These are phyloP conservation scores for Pestalotiopsis sp. DNA, from an alignment of 2,329 filamentous ascomycete genomes.

Conservation along the genomic window DNA sequence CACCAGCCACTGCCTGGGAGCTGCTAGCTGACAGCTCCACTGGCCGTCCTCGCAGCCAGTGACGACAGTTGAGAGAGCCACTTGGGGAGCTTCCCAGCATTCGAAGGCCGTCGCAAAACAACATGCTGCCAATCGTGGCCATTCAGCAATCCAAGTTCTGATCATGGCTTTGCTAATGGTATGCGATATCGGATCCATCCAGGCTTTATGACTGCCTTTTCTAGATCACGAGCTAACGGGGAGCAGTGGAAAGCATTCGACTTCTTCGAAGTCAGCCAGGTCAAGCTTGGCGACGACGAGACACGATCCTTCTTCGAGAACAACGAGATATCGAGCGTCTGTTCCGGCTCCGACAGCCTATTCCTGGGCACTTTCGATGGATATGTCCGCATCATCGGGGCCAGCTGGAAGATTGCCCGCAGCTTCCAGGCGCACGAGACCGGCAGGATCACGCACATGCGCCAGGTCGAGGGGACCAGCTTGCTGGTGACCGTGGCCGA, in stretches of 20 bases:
- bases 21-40: slow-evolving; percentile 1
- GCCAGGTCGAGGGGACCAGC: slow-evolving; percentile 85
- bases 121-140: not conserved
- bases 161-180: slow-evolving; percentile 38
- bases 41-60: not conserved
- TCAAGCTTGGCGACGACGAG: slow-evolving; percentile 80
- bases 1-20: not conserved
- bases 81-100: not conserved
- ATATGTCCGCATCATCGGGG: slow-evolving; percentile 82
- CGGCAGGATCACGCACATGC: slow-evolving; percentile 85
- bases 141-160: slow-evolving; percentile 15
- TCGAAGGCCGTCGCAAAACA: not conserved
- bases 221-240: not conserved
- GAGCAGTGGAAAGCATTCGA: slow-evolving; percentile 96
- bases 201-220: not conserved
- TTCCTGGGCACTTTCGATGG: slow-evolving; percentile 89
- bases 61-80: slow-evolving; percentile 1
- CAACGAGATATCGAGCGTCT: slow-evolving; percentile 80
- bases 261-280: slow-evolving; percentile 94
- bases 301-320: slow-evolving; percentile 79
- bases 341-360: slow-evolving; percentile 84
- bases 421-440: slow-evolving; percentile 85
- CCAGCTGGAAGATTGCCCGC: slow-evolving; percentile 82
- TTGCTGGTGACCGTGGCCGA: slow-evolving; percentile 86
- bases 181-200: slow-evolving; percentile 11